phyloP scores from a whole-genome alignment of 371 early-diverging fungal species.

The Apophysomyces variabilis region DNA sequence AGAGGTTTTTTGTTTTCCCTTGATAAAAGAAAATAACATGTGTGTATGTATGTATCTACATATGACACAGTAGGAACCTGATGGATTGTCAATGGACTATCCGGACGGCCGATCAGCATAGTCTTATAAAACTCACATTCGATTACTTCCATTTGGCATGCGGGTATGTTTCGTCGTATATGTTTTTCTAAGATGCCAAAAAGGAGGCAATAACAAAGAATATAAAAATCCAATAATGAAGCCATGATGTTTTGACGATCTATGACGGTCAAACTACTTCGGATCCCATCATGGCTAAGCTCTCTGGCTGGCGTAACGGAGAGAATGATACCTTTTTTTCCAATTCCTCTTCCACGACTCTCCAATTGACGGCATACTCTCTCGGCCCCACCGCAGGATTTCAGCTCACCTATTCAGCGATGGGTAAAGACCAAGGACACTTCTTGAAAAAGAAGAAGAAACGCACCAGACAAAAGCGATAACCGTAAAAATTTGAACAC shows the following conservation, averaged over 20 bases:
- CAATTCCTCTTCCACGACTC: not conserved
- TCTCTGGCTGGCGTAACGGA: conserved; percentile 10
- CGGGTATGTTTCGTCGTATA: too few relatives aligned
- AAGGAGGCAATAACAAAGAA: too few relatives aligned
- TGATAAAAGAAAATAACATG: not conserved
- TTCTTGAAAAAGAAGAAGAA: too few relatives aligned
- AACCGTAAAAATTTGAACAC: too few relatives aligned
- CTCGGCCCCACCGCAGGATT: not conserved
- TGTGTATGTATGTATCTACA: not conserved
- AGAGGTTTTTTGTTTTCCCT: too few relatives aligned
- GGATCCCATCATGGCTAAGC: conserved; percentile 10
- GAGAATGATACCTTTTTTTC: conserved; percentile 10
- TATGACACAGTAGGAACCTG: too few relatives aligned
- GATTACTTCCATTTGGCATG: too few relatives aligned
- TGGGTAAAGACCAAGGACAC: not conserved
- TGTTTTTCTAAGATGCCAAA: too few relatives aligned
- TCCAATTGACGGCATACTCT: not conserved
- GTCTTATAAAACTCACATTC: too few relatives aligned
- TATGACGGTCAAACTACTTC: conserved; percentile 11
- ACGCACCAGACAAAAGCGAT: not conserved
- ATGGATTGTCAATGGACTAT: too few relatives aligned
- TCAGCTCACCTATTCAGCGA: not conserved
- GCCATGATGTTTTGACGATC: conserved; percentile 17
- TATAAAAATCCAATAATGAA: not conserved
- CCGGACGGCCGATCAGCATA: too few relatives aligned